Evolutionary conservation across 2,329 filamentous ascomycete genomes (phyloP).

Genomic region (Boeremia lycopersici): DNA sequence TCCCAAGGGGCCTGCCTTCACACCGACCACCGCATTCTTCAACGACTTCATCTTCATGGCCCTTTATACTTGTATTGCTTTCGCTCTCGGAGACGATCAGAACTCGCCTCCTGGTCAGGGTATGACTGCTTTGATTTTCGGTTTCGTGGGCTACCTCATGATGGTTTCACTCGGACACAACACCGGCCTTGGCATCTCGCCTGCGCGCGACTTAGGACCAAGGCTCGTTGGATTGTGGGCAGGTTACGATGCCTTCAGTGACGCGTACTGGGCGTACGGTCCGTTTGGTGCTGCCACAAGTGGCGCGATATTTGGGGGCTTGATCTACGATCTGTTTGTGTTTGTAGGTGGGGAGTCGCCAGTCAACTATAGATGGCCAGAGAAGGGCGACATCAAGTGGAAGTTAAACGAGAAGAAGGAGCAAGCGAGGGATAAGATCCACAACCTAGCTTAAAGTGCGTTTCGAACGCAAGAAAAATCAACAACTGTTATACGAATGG

Average conservation of each 20-base stretch:
- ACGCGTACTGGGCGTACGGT: conserved; percentile 38
- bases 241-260: conserved; percentile 61
- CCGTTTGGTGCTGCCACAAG: conserved; percentile 32
- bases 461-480: neutral
- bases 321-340: conserved; percentile 41
- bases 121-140: conserved; percentile 56
- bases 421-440: conserved; percentile 23
- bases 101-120: conserved; percentile 53
- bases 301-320: conserved; percentile 34
- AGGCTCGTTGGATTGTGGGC: conserved; percentile 70
- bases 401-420: conserved; percentile 22
- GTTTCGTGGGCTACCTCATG: conserved; percentile 32
- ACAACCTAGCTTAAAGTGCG: conserved; percentile 1
- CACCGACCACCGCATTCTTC: conserved; percentile 70
- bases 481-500: neutral
- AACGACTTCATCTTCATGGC: conserved; percentile 71
- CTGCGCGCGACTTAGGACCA: conserved; percentile 74
- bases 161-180: conserved; percentile 38
- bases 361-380: conserved; percentile 40
- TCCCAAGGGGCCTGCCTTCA: conserved; percentile 64
- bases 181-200: conserved; percentile 61
- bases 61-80: conserved; percentile 73
- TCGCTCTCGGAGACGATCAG: conserved; percentile 62
- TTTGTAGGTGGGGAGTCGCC: conserved; percentile 40
- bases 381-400: conserved; percentile 31